Evolutionary conservation across 768 basidiomycete genomes (phyloP).

Genomic region (Termitomyces sp.): DNA sequence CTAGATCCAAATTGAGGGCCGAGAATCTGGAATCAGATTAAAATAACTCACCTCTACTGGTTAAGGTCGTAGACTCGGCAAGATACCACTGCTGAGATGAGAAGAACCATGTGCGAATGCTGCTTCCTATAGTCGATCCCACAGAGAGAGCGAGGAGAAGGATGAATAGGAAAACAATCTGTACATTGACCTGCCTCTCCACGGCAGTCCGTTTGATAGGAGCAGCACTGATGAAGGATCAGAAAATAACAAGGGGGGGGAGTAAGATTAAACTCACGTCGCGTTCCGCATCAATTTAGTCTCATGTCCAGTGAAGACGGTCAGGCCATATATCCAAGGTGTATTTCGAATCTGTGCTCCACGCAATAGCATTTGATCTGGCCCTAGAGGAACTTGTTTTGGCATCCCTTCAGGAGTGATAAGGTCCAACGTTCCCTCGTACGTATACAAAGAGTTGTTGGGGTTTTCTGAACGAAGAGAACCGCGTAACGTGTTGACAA

Average conservation of each 20-base stretch:
- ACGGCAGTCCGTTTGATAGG: slow-evolving; percentile 97
- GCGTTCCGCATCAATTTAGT: slow-evolving; percentile 98
- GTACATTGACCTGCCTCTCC: slow-evolving; percentile 91
- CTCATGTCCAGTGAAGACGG: slow-evolving; percentile 95
- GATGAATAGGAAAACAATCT: slow-evolving; percentile 92
- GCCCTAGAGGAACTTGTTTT: slow-evolving; percentile 85
- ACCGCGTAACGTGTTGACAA: slow-evolving; percentile 71
- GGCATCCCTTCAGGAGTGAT: slow-evolving; percentile 52
- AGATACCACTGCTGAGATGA: slow-evolving; percentile 90
- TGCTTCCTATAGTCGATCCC: slow-evolving; percentile 89
- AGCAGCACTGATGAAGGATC: slow-evolving; percentile 58
- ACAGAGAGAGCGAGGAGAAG: slow-evolving; percentile 83
- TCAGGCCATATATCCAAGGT: slow-evolving; percentile 91
- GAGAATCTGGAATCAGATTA: neutral
- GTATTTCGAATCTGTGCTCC: slow-evolving; percentile 97
- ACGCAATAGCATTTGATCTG: slow-evolving; percentile 89
- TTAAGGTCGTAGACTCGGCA: slow-evolving; percentile 51
- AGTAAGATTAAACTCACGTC: slow-evolving; percentile 56
- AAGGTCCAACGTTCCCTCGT: slow-evolving; percentile 77
- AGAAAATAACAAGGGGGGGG: neutral
- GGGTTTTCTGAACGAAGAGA: slow-evolving; percentile 93
- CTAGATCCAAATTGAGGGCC: slow-evolving; percentile 28
- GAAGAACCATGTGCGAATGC: slow-evolving; percentile 89
- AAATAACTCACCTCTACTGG: slow-evolving; percentile 51
- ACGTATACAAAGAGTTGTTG: slow-evolving; percentile 96